phyloP scores from a whole-genome alignment of 768 basidiomycete species.

The Mycena galopus region DNA sequence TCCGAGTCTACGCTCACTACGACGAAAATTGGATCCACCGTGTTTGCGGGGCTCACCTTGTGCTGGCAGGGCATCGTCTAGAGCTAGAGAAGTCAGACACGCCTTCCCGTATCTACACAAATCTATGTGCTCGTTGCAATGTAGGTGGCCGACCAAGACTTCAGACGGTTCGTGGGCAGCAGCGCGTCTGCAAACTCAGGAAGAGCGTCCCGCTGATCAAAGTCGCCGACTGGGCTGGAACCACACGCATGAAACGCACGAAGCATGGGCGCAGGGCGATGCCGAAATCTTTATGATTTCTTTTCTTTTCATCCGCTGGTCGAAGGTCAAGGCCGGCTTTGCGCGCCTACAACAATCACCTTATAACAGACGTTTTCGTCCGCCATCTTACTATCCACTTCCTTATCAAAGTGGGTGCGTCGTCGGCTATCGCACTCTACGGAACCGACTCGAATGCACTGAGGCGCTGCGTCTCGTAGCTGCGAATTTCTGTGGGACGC shows the following conservation, averaged over 20 bases:
- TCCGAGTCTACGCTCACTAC: too few species aligned
- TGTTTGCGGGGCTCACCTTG: too few species aligned
- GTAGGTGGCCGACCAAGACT: too few species aligned
- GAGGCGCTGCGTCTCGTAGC: conserved; percentile 51
- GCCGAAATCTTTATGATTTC: conserved; percentile 2
- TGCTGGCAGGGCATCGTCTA: too few species aligned
- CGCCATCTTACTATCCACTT: conserved; percentile 56
- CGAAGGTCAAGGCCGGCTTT: conserved; percentile 10
- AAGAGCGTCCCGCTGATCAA: too few species aligned
- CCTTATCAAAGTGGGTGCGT: conserved; percentile 54
- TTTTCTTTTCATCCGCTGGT: neutral
- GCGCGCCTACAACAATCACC: conserved; percentile 34
- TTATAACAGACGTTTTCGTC: conserved; percentile 50
- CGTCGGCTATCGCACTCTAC: conserved; percentile 52
- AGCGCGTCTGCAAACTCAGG: too few species aligned
- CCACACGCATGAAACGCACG: conserved; percentile 40
- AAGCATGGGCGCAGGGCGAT: conserved; percentile 49
- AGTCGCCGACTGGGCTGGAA: conserved; percentile 50
- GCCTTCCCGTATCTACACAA: too few species aligned
- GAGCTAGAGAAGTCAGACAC: too few species aligned
- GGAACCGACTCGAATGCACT: conserved; percentile 45
- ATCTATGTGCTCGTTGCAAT: too few species aligned
- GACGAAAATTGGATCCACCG: too few species aligned
- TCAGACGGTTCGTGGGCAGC: too few species aligned
- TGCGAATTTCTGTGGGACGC: conserved; percentile 50